Base-by-base conservation (phyloP, 1,284 basidiomycete genomes). In the Microbotryum scabiosae region DNA sequence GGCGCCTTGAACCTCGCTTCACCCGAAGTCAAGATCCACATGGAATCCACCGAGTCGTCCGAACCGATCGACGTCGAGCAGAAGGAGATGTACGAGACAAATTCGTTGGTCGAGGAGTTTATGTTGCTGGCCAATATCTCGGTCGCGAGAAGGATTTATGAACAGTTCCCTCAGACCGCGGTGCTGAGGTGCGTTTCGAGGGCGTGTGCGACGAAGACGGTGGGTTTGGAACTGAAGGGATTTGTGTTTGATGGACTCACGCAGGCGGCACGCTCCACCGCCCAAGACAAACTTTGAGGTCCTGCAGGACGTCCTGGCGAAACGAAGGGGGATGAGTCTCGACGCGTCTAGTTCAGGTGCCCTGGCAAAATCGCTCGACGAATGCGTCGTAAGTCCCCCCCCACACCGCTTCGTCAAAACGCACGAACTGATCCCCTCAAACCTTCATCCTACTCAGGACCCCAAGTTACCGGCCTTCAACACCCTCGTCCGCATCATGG, bases 21-120 rank as follows among this genome's bases (percentile, higher is more conserved):
- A 0, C 94, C 96, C 0, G 94, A 99, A 79, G 89, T 99, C 74
- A 96, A 94, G 75, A 78, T 98, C 65, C 86, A 97, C 69, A 80
- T 98, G 32, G 90, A 96, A 73, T 91, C 86, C 64, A 79, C 90
- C 4, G 96, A 98, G 75, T 88, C 87, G 1, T 87, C 89, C 0
- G 94, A 92, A 59, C 96, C 96, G 0, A 90, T 97, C 66, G 94
- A 97, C 69, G 93, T 99, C 5, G 93, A 97, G 77, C 92, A 96
- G 74, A 98, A 98, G 75, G 86, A 92, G 72, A 75, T 89, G 72
- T 78, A 82, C 43, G 93, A 98, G 77, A 98, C 96, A 14, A 98
- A 98, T 74, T 92, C 88, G 66, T 78, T 99, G 12, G 96, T 98
- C 2, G 96, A 99, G 74, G 96, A 98, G 76, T 98, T 98, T 76